A percentile compares a stretch with the other conserved stretches of the same genome.
These are phyloP conservation scores for Cardamine occulta DNA, from an alignment of 345 rosid genomes.

Conservation along the genomic window DNA sequence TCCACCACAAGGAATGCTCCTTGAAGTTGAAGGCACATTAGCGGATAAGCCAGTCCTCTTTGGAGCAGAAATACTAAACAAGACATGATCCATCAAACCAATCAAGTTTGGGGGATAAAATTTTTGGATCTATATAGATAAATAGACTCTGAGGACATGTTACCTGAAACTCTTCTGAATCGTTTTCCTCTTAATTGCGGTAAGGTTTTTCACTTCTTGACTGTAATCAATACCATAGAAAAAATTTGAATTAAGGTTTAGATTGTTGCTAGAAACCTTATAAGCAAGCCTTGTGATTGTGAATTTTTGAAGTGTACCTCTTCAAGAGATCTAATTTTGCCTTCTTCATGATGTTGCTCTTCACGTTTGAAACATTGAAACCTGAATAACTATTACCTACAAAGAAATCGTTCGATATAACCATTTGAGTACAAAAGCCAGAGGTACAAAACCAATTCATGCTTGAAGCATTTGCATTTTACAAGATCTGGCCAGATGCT, in stretches of 20 bases:
- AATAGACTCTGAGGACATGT: background rate
- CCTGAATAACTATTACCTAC: conserved; percentile 61
- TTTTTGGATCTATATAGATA: background rate
- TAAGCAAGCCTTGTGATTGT: conserved; percentile 16
- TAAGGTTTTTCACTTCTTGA: conserved; percentile 78
- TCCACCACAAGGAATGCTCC: conserved; percentile 20
- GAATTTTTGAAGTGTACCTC: conserved; percentile 51
- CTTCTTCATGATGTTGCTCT: conserved; percentile 92
- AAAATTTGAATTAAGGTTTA: background rate
- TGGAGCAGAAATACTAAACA: conserved; percentile 41
- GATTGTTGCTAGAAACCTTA: conserved; percentile 3
- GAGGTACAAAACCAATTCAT: background rate
- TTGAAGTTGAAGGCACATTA: conserved; percentile 37
- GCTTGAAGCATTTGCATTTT: background rate
- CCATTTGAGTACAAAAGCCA: conserved; percentile 13
- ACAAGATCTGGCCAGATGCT: conserved; percentile 20
- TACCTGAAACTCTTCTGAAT: conserved; percentile 65
- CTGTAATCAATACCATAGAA: conserved; percentile 49
- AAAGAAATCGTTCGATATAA: conserved; percentile 17
- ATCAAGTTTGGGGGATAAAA: conserved; percentile 1
- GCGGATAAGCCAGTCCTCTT: conserved; percentile 18
- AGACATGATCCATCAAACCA: background rate
- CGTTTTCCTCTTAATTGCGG: conserved; percentile 68
- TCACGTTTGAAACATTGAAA: conserved; percentile 60
- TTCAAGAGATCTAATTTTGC: conserved; percentile 74